Evolutionary conservation across 2,329 filamentous ascomycete species (phyloP).

Genomic region (Sporothrix luriei): DNA sequence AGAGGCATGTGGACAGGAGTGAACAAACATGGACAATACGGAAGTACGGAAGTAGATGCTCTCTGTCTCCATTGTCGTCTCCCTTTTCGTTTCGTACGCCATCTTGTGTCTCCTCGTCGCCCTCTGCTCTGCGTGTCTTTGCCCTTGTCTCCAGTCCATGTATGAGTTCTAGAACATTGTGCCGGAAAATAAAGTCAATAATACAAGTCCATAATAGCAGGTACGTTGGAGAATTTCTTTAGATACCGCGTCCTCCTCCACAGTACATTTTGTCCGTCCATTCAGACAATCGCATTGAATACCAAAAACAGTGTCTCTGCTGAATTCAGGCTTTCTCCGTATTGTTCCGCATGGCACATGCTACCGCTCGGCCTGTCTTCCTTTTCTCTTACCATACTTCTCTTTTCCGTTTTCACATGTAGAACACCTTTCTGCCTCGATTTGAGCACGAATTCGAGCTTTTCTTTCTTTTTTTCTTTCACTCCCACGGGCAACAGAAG

Average conservation of each 20-base stretch:
- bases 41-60: neutral
- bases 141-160: neutral
- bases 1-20: neutral
- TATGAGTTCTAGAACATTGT: neutral
- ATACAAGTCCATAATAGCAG: neutral
- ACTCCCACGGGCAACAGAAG: neutral
- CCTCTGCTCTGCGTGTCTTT: neutral
- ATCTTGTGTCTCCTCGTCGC: neutral
- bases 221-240: neutral
- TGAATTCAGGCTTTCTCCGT: neutral
- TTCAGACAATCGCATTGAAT: neutral
- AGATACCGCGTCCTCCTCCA: neutral
- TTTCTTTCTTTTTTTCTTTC: neutral
- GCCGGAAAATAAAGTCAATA: neutral
- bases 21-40: neutral
- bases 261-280: neutral
- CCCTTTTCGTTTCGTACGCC: neutral
- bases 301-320: neutral
- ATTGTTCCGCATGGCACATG: constrained; percentile 16
- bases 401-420: neutral
- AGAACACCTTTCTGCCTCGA: neutral
- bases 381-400: neutral
- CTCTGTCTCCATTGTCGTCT: neutral
- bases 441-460: neutral
- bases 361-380: neutral